Percentiles rank a stretch among this genome's conserved stretches.
Evolutionary conservation across 2,329 filamentous ascomycete species (phyloP).

Genomic region (Pestalotiopsis fici): DNA sequence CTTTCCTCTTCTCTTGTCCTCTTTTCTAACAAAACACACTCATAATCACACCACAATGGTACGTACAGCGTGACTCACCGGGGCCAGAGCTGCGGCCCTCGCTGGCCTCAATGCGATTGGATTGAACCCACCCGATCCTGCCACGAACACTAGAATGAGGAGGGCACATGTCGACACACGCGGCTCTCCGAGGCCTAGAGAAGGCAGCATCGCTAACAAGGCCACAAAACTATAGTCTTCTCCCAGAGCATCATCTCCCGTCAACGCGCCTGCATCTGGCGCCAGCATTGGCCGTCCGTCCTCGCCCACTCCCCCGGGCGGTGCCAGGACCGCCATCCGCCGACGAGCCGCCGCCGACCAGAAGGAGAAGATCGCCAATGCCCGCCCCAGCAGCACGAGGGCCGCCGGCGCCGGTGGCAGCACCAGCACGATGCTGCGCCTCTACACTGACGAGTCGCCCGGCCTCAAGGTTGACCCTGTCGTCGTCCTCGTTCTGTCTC

Average conservation of each 20-base stretch:
- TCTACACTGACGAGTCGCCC: slow-evolving; percentile 98
- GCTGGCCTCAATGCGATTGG: too few relatives aligned
- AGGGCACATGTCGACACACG: too few relatives aligned
- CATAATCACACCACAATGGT: slow-evolving; percentile 16
- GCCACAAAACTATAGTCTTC: slow-evolving; percentile 46
- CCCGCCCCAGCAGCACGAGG: slow-evolving; percentile 86
- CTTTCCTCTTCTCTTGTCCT: slow-evolving; percentile 16
- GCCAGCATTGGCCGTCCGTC: slow-evolving; percentile 74
- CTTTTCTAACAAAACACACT: slow-evolving; percentile 6
- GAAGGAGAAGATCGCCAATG: slow-evolving; percentile 96
- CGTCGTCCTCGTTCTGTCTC: slow-evolving; percentile 90
- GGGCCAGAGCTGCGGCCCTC: too few relatives aligned
- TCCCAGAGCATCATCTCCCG: slow-evolving; percentile 61
- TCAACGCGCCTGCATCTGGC: slow-evolving; percentile 61
- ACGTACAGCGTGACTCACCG: slow-evolving; percentile 8
- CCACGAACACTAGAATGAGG: too few relatives aligned
- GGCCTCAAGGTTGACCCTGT: slow-evolving; percentile 98
- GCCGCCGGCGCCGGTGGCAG: slow-evolving; percentile 93
- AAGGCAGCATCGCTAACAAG: not conserved
- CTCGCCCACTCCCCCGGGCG: slow-evolving; percentile 87
- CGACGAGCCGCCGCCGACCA: slow-evolving; percentile 94
- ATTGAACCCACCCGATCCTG: not conserved
- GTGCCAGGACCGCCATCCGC: slow-evolving; percentile 92
- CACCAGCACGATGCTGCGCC: slow-evolving; percentile 98
- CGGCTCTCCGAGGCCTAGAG: too few relatives aligned